Base-by-base conservation (phyloP, 2,329 filamentous ascomycete genomes). In the Aaosphaeria pasadenensis region DNA sequence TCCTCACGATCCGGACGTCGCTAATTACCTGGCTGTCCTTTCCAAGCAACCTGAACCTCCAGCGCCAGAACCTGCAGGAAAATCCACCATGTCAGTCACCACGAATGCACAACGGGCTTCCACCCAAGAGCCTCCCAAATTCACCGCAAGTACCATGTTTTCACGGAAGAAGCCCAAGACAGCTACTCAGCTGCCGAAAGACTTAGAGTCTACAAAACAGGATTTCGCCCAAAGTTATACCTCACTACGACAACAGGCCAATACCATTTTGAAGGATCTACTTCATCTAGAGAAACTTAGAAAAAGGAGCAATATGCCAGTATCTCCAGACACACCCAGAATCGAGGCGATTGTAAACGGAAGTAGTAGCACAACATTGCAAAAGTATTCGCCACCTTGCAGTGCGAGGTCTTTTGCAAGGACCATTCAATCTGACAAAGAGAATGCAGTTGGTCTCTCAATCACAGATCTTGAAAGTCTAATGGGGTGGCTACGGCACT, bases 1-100 rank as follows among this genome's bases (percentile, higher is more conserved):
- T 31, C 63, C 63, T 7, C 36, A 36, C 11, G 63, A 67, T 46
- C 2, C 43, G 4, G 65, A 69, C 13, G 59, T 67, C n/a, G 36
- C 33, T 6, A 44, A 42, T 7, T 62, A 60, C 31, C 28, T 63
- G 5, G 42, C 42, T 9, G 43, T 61, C 9, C 49, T 69, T 1
- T 45, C 58, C 32, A 63, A 59, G 52, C 56, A 58, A 40, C 49
- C 62, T 6, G 53, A 62, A 9, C 57, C 52, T 30, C 60, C 61
- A 29, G 45, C 44, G 13, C 35, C 49, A 5, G 17, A 30, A 32
- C 17, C 50, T 7, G 7, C 5, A 11, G 39, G 50, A n/a, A 30
- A 30, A 2, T 11, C 24, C 6, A 45, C 52, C n/a, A 30, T 30
- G 3, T 30, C 24, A 11, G 17, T 11, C 9, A 43, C 24, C 24